Conservation (phyloP, 2,329 filamentous ascomycete genomes). For the Aspergillus sp. region DNA sequence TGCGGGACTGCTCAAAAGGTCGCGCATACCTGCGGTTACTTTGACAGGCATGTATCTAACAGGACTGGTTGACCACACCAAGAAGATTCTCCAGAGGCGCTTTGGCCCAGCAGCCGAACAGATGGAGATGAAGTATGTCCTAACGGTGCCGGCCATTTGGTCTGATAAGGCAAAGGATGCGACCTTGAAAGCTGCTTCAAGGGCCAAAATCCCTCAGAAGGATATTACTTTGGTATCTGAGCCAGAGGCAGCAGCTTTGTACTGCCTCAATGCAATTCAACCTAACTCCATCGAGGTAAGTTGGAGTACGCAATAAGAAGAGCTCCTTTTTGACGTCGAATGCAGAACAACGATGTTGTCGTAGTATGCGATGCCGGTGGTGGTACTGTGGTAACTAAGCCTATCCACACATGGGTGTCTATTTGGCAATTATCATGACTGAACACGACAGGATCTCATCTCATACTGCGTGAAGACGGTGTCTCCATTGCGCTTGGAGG, state of each 20-base stretch:
- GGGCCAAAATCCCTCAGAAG: conserved; percentile 18
- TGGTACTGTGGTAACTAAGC: conserved; percentile 35
- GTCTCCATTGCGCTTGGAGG: conserved; percentile 26
- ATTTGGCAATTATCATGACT: not conserved
- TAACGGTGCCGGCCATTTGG: conserved; percentile 38
- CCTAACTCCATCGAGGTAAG: conserved; percentile 28
- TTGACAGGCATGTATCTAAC: conserved; percentile 16
- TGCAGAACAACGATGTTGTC: conserved; percentile 32
- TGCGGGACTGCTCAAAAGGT: not conserved
- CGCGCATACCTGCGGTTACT: not conserved
- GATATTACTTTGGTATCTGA: conserved; percentile 25
- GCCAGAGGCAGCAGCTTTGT: conserved; percentile 37
- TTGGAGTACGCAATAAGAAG: not conserved
- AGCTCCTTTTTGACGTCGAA: not conserved
- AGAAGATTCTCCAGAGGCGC: conserved; percentile 9
- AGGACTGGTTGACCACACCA: conserved; percentile 8
- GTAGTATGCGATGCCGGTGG: conserved; percentile 43
- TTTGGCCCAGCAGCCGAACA: conserved; percentile 16
- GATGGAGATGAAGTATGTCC: conserved; percentile 28
- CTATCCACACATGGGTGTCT: no score
- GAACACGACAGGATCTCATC: conserved; percentile 31
- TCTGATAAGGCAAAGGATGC: conserved; percentile 37
- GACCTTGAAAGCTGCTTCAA: conserved; percentile 25
- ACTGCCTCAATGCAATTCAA: conserved; percentile 30
- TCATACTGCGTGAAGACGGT: conserved; percentile 30